A percentile compares a stretch with the other conserved stretches of the same genome.
Evolutionary conservation across 345 rosid species (phyloP).

Genomic region (Populus deltoides): DNA sequence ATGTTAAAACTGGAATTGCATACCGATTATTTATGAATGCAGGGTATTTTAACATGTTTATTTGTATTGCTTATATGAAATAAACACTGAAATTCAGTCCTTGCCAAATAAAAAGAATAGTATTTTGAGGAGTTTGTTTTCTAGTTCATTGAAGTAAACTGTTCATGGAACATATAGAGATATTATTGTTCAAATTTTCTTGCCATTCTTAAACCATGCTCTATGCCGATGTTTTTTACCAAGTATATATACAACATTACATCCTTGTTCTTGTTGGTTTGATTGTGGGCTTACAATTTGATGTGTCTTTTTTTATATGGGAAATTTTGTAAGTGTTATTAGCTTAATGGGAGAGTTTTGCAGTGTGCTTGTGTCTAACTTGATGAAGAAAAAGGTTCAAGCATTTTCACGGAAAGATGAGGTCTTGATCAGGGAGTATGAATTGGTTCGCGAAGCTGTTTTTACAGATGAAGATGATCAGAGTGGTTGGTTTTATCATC

Average conservation of each 20-base stretch:
- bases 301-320: neutral
- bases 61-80: too few species aligned
- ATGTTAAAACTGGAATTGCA: neutral
- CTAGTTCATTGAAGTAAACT: too few species aligned
- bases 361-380: constrained; percentile 74
- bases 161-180: too few species aligned
- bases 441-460: constrained; percentile 64
- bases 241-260: too few species aligned
- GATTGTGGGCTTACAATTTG: neutral
- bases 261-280: too few species aligned
- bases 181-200: too few species aligned
- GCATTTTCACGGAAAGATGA: constrained; percentile 52
- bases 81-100: too few species aligned
- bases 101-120: too few species aligned
- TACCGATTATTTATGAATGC: neutral
- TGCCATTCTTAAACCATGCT: too few species aligned
- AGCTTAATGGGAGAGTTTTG: constrained; percentile 20
- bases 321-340: neutral
- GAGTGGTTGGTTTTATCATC: constrained; percentile 98
- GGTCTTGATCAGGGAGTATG: constrained; percentile 64
- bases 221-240: too few species aligned
- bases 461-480: constrained; percentile 90
- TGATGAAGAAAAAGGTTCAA: constrained; percentile 48
- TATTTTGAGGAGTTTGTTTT: too few species aligned
- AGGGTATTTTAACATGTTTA: neutral